Conservation (phyloP, 1,284 basidiomycete genomes). For the Microstroma glucosiphilum region DNA sequence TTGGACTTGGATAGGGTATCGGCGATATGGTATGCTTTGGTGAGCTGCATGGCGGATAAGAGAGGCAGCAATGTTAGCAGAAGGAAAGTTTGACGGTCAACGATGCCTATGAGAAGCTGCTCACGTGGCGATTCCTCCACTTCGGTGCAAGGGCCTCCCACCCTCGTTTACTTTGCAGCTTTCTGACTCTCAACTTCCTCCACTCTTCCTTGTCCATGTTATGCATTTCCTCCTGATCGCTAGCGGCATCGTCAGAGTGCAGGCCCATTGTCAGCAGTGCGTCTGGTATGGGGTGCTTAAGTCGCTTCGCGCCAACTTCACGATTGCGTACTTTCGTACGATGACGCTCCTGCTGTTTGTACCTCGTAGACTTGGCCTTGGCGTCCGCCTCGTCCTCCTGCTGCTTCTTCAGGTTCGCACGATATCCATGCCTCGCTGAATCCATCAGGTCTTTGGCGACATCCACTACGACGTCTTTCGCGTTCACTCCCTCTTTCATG, state of each 20-base stretch:
- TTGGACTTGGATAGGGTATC: constrained; percentile 32
- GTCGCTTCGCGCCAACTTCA: constrained; percentile 26
- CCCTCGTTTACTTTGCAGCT: constrained; percentile 27
- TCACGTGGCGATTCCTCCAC: constrained; percentile 22
- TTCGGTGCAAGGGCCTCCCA: constrained; percentile 34
- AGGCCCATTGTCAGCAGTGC: constrained; percentile 29
- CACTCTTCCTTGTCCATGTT: constrained; percentile 28
- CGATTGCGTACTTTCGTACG: constrained; percentile 31
- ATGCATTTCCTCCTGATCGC: constrained; percentile 33
- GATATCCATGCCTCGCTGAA: constrained; percentile 27
- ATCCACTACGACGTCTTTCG: constrained; percentile 28
- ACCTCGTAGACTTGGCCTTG: constrained; percentile 35
- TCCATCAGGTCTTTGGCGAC: constrained; percentile 39
- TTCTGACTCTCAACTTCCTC: constrained; percentile 25
- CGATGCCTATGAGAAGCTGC: background rate
- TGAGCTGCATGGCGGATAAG: constrained; percentile 16
- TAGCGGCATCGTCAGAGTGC: constrained; percentile 34
- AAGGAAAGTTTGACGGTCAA: too few relatives aligned
- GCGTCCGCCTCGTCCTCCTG: constrained; percentile 31
- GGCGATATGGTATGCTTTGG: constrained; percentile 29
- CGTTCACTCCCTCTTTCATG: constrained; percentile 28
- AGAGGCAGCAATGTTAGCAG: too few relatives aligned
- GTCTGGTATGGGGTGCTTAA: constrained; percentile 29
- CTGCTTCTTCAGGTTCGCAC: constrained; percentile 28
- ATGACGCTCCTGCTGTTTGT: constrained; percentile 27